Evolutionary conservation across 1,284 basidiomycete genomes (phyloP).

Genomic region (Pseudozyma tsukubaensis): DNA sequence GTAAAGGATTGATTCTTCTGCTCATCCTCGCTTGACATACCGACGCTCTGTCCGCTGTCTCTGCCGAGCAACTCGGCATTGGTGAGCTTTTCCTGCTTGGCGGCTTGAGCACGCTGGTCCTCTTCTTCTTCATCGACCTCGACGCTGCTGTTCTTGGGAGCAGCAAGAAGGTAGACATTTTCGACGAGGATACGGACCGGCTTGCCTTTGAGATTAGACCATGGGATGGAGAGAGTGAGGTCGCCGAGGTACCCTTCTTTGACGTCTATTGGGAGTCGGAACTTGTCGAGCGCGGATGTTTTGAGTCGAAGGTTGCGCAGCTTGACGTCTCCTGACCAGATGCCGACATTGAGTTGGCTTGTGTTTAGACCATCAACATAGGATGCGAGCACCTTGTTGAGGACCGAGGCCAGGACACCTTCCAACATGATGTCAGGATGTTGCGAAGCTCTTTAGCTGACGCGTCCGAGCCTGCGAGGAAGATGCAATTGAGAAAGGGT

Average conservation of each 20-base stretch:
- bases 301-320: slow-evolving; percentile 83
- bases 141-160: slow-evolving; percentile 79
- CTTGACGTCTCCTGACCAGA: slow-evolving; percentile 90
- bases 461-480: background rate
- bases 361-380: slow-evolving; percentile 98
- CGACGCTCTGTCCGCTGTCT: slow-evolving; percentile 37
- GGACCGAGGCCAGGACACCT: slow-evolving; percentile 66
- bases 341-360: slow-evolving; percentile 92
- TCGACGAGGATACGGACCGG: slow-evolving; percentile 92
- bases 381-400: slow-evolving; percentile 87
- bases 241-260: slow-evolving; percentile 91
- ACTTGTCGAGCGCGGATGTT: slow-evolving; percentile 94
- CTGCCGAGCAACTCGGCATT: slow-evolving; percentile 82
- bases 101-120: slow-evolving; percentile 81
- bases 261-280: slow-evolving; percentile 94
- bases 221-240: slow-evolving; percentile 91
- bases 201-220: slow-evolving; percentile 91
- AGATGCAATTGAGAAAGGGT: no score
- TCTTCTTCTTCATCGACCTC: slow-evolving; percentile 85
- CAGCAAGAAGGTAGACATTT: slow-evolving; percentile 94
- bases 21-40: slow-evolving; percentile 73
- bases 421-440: slow-evolving; percentile 58
- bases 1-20: slow-evolving; percentile 83
- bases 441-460: no score
- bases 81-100: slow-evolving; percentile 88